Evolutionary conservation across 2,329 filamentous ascomycete genomes (phyloP).

Genomic region (Echinosphaeria canescens): DNA sequence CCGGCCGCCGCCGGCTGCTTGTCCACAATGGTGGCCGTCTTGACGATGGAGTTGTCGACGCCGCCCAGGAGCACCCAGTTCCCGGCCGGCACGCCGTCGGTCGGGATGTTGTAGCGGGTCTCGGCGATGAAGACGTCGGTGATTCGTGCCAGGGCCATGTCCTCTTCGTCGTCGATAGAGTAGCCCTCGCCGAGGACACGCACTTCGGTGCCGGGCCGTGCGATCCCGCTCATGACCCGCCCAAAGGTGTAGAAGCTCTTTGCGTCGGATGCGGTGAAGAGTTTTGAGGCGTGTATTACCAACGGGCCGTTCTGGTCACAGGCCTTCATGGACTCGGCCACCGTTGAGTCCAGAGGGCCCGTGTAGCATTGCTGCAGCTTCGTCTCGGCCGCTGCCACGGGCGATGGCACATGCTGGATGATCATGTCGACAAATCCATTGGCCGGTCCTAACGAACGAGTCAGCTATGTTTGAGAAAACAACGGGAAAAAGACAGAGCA

Average conservation of each 20-base stretch:
- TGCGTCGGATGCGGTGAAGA: constrained; percentile 82
- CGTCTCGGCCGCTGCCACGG: constrained; percentile 52
- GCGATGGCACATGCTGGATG: constrained; percentile 72
- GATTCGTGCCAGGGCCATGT: constrained; percentile 78
- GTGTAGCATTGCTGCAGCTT: constrained; percentile 81
- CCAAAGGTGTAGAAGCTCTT: constrained; percentile 80
- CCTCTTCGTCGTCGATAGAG: constrained; percentile 91
- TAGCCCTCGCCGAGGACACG: constrained; percentile 90
- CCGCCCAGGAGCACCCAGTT: constrained; percentile 85
- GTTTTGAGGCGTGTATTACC: constrained; percentile 80
- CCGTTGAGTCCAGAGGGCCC: constrained; percentile 63
- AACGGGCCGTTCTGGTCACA: constrained; percentile 83
- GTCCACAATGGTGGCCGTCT: constrained; percentile 79
- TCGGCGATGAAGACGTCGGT: constrained; percentile 78
- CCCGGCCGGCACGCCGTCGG: constrained; percentile 79
- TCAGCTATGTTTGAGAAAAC: too few species aligned
- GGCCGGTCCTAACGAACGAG: constrained; percentile 36
- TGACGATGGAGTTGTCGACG: constrained; percentile 95
- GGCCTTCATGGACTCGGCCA: constrained; percentile 56
- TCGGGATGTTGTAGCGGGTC: constrained; percentile 80
- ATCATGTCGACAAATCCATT: constrained; percentile 94
- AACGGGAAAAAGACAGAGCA: too few species aligned
- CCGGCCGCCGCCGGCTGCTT: constrained; percentile 62
- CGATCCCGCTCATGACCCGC: constrained; percentile 81
- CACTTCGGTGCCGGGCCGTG: constrained; percentile 59